Base-by-base conservation (phyloP, 2,329 filamentous ascomycete genomes). In the Colletotrichum sidae region DNA sequence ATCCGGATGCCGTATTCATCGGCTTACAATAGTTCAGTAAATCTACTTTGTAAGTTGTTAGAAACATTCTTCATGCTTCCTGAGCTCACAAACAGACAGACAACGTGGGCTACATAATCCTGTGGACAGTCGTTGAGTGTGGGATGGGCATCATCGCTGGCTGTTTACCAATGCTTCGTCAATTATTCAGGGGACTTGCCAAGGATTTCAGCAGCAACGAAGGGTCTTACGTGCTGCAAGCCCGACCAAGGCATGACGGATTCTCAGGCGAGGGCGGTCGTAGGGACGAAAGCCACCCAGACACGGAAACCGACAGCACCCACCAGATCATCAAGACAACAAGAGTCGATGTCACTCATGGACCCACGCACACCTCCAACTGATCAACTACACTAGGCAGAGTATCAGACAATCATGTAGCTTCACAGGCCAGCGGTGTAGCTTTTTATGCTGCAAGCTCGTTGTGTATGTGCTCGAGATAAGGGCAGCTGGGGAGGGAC, bases 91-190 rank as follows among this genome's bases (percentile, higher is more conserved):
- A 8, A 55, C 11, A 1, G 6, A 6, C 9, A 47, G 44, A 61
- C 13, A 17, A 61, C 3, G 33, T 50, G 25, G 70, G 65, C 10
- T 68, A 71, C 37, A 70, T 72, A 33, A 64, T 72, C 35, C 9
- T 73, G 4, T 66, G 68, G 41, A 73, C 71, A 3, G 67, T 73
- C 4, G 51, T 72, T 47, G 71, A 73, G 39, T 72, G 71, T 49
- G 65, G 68, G 38, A 38, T 73, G 17, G 71, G 71, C 12, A 71
- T 73, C 61, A 69, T 72, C 35, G 67, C 69, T 11, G 71, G 71
- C 10, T 72, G 67, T 13, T 65, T 73, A 47, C 70, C 71, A 8
- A 71, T 71, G 69, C 60, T 73, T 10, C 71, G 71, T 4, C 55
- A 56, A 5, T 65, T 72, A 33, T 64, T 73, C 56, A 47, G 50